Percentiles rank a stretch among this genome's conserved stretches.
Conservation (phyloP, 2,329 filamentous ascomycete species). For the Diaporthe ilicicola region DNA sequence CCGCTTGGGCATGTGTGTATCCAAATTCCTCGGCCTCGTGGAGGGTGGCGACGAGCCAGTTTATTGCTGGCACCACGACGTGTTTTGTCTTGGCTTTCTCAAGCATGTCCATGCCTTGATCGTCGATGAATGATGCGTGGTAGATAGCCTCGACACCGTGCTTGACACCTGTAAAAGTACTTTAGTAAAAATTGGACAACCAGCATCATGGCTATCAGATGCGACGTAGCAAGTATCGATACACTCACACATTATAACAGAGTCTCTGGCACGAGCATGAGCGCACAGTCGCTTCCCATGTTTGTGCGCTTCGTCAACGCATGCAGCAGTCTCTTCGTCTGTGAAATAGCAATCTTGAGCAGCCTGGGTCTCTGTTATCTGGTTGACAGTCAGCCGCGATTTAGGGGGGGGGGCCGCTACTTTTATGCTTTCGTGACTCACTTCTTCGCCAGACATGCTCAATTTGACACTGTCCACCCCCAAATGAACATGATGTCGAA, state of each 20-base stretch:
- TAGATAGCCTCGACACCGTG: conserved; percentile 58
- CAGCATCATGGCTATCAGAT: neutral
- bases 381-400: conserved; percentile 11
- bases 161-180: conserved; percentile 35
- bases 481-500: conserved; percentile 45
- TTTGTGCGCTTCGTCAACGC: conserved; percentile 55
- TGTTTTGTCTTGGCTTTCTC: conserved; percentile 49
- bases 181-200: neutral
- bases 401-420: too few species aligned
- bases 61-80: conserved; percentile 53
- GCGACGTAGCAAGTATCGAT: neutral
- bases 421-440: too few species aligned
- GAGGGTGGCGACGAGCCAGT: conserved; percentile 50
- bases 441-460: conserved; percentile 46
- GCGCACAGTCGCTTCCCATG: conserved; percentile 50
- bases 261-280: conserved; percentile 54
- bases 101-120: conserved; percentile 49
- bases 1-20: conserved; percentile 51
- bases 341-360: conserved; percentile 56
- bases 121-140: conserved; percentile 55
- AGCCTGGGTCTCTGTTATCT: conserved; percentile 40
- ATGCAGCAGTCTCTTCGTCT: conserved; percentile 55
- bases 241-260: conserved; percentile 49
- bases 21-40: conserved; percentile 46
- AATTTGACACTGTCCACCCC: conserved; percentile 56